Conservation (phyloP, 2,329 filamentous ascomycete genomes). For the Pseudonectria buxi region DNA sequence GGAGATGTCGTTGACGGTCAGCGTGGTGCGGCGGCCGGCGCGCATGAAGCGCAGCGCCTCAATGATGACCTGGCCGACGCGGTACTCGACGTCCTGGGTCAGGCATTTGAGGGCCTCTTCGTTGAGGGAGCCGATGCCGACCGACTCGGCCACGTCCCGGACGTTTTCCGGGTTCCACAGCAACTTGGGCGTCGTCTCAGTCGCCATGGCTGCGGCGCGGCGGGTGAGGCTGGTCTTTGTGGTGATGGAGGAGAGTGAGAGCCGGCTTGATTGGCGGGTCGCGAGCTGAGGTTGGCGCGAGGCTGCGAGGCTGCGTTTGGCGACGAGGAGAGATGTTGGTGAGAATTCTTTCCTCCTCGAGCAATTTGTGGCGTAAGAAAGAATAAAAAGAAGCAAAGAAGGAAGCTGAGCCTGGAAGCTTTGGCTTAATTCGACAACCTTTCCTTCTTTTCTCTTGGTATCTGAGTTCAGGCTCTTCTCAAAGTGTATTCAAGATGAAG, state of each 20-base stretch:
- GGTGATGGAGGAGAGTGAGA: background rate
- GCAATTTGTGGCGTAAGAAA: too few relatives aligned
- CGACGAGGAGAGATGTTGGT: too few relatives aligned
- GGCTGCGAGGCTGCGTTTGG: too few relatives aligned
- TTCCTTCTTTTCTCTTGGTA: too few relatives aligned
- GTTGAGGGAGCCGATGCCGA: conserved; percentile 73
- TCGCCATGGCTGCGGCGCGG: conserved; percentile 24
- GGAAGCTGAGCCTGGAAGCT: too few relatives aligned
- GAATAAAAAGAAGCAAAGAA: too few relatives aligned
- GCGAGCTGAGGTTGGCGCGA: too few relatives aligned
- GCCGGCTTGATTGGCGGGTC: too few relatives aligned
- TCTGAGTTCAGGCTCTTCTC: too few relatives aligned
- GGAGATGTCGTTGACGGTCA: conserved; percentile 84
- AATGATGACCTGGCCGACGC: conserved; percentile 85
- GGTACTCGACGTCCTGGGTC: conserved; percentile 91
- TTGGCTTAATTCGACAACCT: too few relatives aligned
- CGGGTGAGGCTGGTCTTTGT: background rate
- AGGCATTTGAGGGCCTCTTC: conserved; percentile 85
- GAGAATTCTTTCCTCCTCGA: background rate
- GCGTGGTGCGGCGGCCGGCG: conserved; percentile 73
- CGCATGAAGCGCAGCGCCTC: conserved; percentile 97
- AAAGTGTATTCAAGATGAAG: too few relatives aligned
- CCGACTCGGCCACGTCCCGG: conserved; percentile 89
- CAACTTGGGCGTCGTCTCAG: conserved; percentile 39
- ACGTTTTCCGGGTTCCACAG: conserved; percentile 98